These are phyloP conservation scores for Plasmodium chabaudi DNA, from an alignment of 169 alveolate species.

Conservation along the genomic window DNA sequence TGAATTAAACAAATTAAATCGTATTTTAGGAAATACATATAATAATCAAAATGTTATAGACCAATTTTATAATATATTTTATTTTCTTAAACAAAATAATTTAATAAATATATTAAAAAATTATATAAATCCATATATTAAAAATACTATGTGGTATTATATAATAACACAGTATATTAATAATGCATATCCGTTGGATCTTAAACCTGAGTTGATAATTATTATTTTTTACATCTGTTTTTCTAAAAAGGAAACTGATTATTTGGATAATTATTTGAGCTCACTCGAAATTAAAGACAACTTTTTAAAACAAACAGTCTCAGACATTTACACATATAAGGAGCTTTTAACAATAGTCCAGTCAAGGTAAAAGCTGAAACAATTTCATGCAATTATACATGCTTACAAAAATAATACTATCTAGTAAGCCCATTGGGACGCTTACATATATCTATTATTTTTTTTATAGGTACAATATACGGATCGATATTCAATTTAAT, in stretches of 20 bases:
- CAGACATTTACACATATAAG: conserved; percentile 42
- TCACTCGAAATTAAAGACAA: conserved; percentile 22
- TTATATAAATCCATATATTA: conserved; percentile 47
- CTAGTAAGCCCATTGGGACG: neutral
- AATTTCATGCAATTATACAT: neutral
- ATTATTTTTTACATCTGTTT: conserved; percentile 63
- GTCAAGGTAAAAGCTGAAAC: conserved; percentile 2
- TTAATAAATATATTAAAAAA: conserved; percentile 20
- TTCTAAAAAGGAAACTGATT: conserved; percentile 13
- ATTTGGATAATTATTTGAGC: conserved; percentile 25
- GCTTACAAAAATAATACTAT: neutral
- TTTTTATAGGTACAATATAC: conserved; percentile 42
- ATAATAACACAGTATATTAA: conserved; percentile 35
- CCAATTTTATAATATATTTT: conserved; percentile 6
- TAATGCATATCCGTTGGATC: conserved; percentile 7
- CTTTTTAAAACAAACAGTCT: conserved; percentile 3
- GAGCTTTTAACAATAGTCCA: conserved; percentile 33
- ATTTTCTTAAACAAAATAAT: conserved; percentile 23
- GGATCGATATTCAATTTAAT: conserved; percentile 34
- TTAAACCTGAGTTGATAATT: conserved; percentile 47
- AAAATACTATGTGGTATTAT: conserved; percentile 64
- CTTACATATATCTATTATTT: neutral
- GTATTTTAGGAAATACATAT: conserved; percentile 47
- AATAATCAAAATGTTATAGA: conserved; percentile 4
- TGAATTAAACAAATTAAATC: conserved; percentile 54